These are phyloP conservation scores for Sonneratia caseolaris DNA, from an alignment of 345 rosid genomes.

Conservation along the genomic window DNA sequence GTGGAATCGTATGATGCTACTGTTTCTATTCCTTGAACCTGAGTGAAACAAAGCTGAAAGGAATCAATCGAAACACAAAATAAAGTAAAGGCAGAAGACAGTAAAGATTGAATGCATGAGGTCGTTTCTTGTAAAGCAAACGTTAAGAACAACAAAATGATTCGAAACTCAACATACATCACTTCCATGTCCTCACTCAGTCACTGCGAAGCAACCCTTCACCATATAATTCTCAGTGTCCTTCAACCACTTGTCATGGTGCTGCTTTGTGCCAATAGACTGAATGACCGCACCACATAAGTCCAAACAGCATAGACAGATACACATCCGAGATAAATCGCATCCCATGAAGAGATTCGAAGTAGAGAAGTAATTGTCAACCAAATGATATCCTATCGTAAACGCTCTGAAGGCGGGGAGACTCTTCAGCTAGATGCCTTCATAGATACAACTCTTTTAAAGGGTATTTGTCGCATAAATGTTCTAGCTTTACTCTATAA, in stretches of 20 bases:
- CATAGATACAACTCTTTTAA: too few species aligned
- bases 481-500: too few species aligned
- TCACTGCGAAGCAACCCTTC: slow-evolving; percentile 93
- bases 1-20: slow-evolving; percentile 73
- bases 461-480: too few species aligned
- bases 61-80: background rate
- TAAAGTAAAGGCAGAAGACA: background rate
- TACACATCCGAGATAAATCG: background rate
- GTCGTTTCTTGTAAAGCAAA: background rate
- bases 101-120: background rate
- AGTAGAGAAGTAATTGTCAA: background rate
- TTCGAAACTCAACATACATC: slow-evolving; percentile 47
- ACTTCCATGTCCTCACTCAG: slow-evolving; percentile 97
- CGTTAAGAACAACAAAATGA: background rate
- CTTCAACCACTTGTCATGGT: slow-evolving; percentile 81
- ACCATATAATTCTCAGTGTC: slow-evolving; percentile 53
- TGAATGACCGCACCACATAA: slow-evolving; percentile 77
- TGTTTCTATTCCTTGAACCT: slow-evolving; percentile 94
- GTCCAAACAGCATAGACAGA: slow-evolving; percentile 6
- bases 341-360: too few species aligned
- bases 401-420: too few species aligned
- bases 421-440: too few species aligned
- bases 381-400: background rate
- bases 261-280: slow-evolving; percentile 74
- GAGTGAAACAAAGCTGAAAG: slow-evolving; percentile 8